Evolutionary conservation across 441 rosid species (phyloP).

Genomic region (Rhodomyrtus psidioides): DNA sequence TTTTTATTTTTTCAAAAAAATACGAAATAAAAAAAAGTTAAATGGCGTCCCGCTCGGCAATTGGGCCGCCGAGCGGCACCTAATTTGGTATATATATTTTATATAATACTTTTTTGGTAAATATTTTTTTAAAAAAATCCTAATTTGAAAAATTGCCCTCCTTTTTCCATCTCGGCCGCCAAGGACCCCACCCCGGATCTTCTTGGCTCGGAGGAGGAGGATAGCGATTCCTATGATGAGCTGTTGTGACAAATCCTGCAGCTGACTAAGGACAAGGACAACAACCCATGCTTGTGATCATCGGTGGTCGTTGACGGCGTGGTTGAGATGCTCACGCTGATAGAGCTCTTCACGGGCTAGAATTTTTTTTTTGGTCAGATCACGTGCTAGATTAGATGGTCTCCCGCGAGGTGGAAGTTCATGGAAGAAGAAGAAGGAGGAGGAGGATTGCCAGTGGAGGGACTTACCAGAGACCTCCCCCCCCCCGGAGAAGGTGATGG

Average conservation of each 20-base stretch:
- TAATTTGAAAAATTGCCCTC: no score
- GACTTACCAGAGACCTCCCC: neutral
- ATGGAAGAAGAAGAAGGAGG: slow-evolving; percentile 2
- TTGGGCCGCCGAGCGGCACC: no score
- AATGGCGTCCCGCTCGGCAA: no score
- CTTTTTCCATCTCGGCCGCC: neutral
- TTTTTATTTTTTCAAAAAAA: no score
- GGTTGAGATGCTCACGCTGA: neutral
- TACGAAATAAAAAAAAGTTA: no score
- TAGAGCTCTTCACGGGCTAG: neutral
- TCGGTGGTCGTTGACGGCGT: neutral
- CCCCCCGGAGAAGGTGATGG: neutral
- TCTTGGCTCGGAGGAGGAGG: neutral
- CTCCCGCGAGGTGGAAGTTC: neutral
- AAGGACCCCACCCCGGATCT: no score
- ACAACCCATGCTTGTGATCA: neutral
- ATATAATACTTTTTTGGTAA: no score
- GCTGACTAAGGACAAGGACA: neutral
- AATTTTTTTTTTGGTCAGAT: no score
- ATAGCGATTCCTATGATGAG: neutral
- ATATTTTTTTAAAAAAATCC: no score
- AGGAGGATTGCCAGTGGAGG: neutral
- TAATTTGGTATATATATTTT: no score
- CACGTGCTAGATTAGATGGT: neutral
- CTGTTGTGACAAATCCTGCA: neutral